A percentile compares a stretch with the other conserved stretches of the same genome.
Evolutionary conservation across 2,329 filamentous ascomycete genomes (phyloP).

Genomic region (Fusarium mexicanum): DNA sequence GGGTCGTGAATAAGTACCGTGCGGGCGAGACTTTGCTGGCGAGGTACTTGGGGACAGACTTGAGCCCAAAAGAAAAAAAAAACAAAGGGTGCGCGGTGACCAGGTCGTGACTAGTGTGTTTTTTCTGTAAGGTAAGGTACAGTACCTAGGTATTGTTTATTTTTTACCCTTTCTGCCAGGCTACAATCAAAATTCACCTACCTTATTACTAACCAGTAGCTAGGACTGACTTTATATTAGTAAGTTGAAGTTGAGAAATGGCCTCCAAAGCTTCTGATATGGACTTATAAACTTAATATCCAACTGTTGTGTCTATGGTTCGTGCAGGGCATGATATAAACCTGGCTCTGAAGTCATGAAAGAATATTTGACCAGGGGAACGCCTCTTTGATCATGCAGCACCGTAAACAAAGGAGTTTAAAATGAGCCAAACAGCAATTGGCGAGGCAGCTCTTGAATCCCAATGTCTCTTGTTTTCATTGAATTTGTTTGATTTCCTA

Average conservation of each 20-base stretch:
- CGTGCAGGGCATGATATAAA: not conserved
- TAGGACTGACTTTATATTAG: not conserved
- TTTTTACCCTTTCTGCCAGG: not conserved
- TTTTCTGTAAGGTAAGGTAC: conserved; percentile 10
- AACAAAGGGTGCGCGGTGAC: conserved; percentile 35
- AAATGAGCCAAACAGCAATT: not conserved
- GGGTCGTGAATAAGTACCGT: conserved; percentile 21
- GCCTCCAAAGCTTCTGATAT: not conserved
- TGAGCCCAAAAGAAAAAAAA: conserved; percentile 29
- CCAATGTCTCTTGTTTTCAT: not conserved
- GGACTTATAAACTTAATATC: not conserved
- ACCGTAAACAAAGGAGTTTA: not conserved
- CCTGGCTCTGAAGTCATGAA: not conserved
- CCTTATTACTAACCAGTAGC: no score
- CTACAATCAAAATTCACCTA: not conserved
- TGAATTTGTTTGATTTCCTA: not conserved
- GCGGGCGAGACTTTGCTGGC: conserved; percentile 3
- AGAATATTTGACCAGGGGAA: not conserved
- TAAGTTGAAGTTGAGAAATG: not conserved
- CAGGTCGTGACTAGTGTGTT: conserved; percentile 24
- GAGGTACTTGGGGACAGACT: conserved; percentile 19
- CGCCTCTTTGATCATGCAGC: not conserved
- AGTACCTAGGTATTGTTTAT: not conserved
- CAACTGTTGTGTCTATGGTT: not conserved
- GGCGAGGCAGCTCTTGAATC: not conserved